These are phyloP conservation scores for Zelopaecilomyces penicillatus DNA, from an alignment of 2,329 filamentous ascomycete genomes.

Conservation along the genomic window DNA sequence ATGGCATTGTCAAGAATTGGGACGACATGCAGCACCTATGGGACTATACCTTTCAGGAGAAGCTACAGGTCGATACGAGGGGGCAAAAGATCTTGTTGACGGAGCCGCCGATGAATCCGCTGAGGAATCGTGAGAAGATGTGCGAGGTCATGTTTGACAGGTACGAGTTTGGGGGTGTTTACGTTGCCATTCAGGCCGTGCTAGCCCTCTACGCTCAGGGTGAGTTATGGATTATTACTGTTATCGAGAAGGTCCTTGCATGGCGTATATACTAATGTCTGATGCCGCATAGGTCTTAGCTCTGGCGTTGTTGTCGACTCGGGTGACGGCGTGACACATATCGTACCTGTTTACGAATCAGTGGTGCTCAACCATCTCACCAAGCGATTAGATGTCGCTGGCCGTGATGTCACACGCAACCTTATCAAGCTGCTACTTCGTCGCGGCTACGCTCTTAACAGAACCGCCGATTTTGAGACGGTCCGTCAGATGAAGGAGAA, in stretches of 20 bases:
- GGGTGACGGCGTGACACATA: constrained; percentile 95
- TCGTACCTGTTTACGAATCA: constrained; percentile 96
- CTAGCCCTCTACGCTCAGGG: constrained; percentile 94
- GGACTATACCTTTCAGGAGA: constrained; percentile 98
- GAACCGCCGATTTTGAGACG: constrained; percentile 97
- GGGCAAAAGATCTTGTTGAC: constrained; percentile 96
- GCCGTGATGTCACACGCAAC: constrained; percentile 96
- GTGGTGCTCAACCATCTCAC: constrained; percentile 97
- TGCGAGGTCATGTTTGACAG: constrained; percentile 98
- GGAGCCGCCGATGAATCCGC: constrained; percentile 94
- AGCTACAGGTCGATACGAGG: constrained; percentile 84
- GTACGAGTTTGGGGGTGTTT: constrained; percentile 92
- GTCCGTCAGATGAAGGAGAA: constrained; percentile 99
- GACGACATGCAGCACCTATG: constrained; percentile 99
- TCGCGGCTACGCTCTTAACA: constrained; percentile 91
- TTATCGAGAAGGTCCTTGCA: constrained; percentile 6
- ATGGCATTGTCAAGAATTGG: constrained; percentile 99
- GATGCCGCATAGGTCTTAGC: constrained; percentile 54
- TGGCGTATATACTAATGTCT: background rate
- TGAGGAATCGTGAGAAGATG: constrained; percentile 97
- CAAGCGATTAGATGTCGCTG: constrained; percentile 85
- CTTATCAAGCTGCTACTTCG: constrained; percentile 90
- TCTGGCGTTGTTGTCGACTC: constrained; percentile 98
- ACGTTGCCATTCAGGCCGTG: constrained; percentile 96
- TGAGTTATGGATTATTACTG: constrained; percentile 27